Conservation (phyloP, 1,284 basidiomycete species). For the Ganoderma meredithae region DNA sequence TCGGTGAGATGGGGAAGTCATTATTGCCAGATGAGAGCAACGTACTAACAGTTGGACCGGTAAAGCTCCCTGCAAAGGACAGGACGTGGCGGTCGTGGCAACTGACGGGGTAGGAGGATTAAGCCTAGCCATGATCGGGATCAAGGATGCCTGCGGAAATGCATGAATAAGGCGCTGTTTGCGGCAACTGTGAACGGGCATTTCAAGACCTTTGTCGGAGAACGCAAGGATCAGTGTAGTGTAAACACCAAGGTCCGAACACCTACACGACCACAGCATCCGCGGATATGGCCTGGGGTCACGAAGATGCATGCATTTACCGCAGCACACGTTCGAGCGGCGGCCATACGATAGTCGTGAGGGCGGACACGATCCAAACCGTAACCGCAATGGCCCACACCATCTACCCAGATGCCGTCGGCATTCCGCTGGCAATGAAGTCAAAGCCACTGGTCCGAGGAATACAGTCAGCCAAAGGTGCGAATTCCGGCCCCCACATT, state of each 20-base stretch:
- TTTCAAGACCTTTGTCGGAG: background rate
- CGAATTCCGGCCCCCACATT: background rate
- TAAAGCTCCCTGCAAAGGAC: background rate
- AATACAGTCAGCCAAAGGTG: background rate
- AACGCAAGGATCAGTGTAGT: background rate
- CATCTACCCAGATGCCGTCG: background rate
- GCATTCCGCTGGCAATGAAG: background rate
- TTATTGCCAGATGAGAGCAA: constrained; percentile 49
- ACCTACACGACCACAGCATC: no score
- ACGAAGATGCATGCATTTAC: background rate
- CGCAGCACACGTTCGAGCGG: background rate
- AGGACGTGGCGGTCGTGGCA: background rate
- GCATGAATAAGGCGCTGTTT: background rate
- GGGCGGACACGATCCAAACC: background rate
- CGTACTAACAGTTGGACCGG: constrained; percentile 41
- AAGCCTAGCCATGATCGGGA: background rate
- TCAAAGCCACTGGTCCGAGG: background rate
- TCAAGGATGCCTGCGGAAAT: background rate
- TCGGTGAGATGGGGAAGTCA: constrained; percentile 61
- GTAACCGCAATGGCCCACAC: background rate
- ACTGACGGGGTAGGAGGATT: background rate
- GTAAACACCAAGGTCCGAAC: background rate
- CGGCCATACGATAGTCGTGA: background rate
- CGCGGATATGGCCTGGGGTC: no score
- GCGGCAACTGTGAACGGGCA: background rate